These are phyloP conservation scores for Phytophthora cryptogea DNA, from an alignment of 352 stramenopile genomes.

Conservation along the genomic window DNA sequence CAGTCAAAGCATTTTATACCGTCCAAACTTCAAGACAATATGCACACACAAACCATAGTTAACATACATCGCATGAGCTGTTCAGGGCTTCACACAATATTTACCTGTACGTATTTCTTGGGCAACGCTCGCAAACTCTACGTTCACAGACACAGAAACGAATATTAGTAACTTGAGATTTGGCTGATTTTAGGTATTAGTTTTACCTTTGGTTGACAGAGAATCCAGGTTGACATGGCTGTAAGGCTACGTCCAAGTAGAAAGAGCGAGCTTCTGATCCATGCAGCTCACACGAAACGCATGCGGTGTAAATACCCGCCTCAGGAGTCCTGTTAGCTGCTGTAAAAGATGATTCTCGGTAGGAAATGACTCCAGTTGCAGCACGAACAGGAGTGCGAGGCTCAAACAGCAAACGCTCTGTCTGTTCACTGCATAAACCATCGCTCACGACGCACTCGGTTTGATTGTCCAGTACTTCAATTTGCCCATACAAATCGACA, in stretches of 20 bases:
- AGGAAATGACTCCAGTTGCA: slow-evolving; percentile 44
- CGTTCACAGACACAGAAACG: background rate
- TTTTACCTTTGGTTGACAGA: slow-evolving; percentile 44
- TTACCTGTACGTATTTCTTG: slow-evolving; percentile 57
- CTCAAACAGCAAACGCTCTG: slow-evolving; percentile 34
- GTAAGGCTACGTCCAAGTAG: slow-evolving; percentile 32
- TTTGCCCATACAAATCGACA: slow-evolving; percentile 62
- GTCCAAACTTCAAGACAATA: slow-evolving; percentile 46
- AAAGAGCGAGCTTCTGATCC: slow-evolving; percentile 40
- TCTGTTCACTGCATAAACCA: slow-evolving; percentile 11
- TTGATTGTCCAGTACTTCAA: slow-evolving; percentile 59
- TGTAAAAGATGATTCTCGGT: slow-evolving; percentile 39
- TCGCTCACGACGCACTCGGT: slow-evolving; percentile 47
- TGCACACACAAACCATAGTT: slow-evolving; percentile 1
- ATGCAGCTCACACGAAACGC: slow-evolving; percentile 51
- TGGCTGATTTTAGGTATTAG: background rate
- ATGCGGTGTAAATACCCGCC: slow-evolving; percentile 36
- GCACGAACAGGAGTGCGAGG: slow-evolving; percentile 35
- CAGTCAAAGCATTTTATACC: slow-evolving; percentile 60
- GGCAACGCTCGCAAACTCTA: slow-evolving; percentile 61
- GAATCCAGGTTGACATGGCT: slow-evolving; percentile 51
- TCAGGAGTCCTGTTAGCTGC: slow-evolving; percentile 27
- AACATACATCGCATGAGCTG: background rate
- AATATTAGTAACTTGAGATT: background rate
- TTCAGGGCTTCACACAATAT: background rate